Evolutionary conservation across 2,329 filamentous ascomycete genomes (phyloP).

Genomic region (Apiospora saccharicola): DNA sequence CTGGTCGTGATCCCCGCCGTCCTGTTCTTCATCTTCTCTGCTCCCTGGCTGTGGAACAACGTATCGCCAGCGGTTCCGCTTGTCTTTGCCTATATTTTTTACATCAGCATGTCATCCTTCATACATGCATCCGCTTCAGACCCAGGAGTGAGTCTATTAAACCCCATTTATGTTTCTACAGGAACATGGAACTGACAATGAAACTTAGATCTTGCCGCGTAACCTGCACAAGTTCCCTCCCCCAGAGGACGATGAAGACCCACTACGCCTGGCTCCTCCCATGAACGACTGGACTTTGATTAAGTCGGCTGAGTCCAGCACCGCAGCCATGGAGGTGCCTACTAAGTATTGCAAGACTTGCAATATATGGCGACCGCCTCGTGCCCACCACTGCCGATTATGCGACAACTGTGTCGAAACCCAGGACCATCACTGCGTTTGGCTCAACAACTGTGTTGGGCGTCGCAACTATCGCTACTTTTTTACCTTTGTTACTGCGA

Average conservation of each 20-base stretch:
- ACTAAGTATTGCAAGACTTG: slow-evolving; percentile 98
- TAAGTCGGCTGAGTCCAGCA: slow-evolving; percentile 75
- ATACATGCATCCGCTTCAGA: slow-evolving; percentile 91
- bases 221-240: slow-evolving; percentile 92
- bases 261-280: slow-evolving; percentile 79
- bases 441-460: slow-evolving; percentile 98
- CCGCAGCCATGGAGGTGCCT: slow-evolving; percentile 95
- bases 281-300: slow-evolving; percentile 96
- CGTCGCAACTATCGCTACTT: slow-evolving; percentile 98
- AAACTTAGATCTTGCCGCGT: slow-evolving; percentile 83
- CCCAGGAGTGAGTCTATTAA: slow-evolving; percentile 75
- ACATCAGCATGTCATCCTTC: slow-evolving; percentile 91
- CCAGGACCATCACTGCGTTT: slow-evolving; percentile 97
- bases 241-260: slow-evolving; percentile 77
- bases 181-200: not conserved
- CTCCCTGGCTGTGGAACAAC: slow-evolving; percentile 84
- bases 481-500: slow-evolving; percentile 85
- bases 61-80: slow-evolving; percentile 90
- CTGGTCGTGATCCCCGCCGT: slow-evolving; percentile 79
- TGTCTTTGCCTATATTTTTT: slow-evolving; percentile 89
- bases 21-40: slow-evolving; percentile 87
- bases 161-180: not conserved
- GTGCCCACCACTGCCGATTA: slow-evolving; percentile 93
- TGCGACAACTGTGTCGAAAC: slow-evolving; percentile 98
- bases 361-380: slow-evolving; percentile 95